These are phyloP conservation scores for Hypoxylon sp. DNA, from an alignment of 2,329 filamentous ascomycete species.

Conservation along the genomic window DNA sequence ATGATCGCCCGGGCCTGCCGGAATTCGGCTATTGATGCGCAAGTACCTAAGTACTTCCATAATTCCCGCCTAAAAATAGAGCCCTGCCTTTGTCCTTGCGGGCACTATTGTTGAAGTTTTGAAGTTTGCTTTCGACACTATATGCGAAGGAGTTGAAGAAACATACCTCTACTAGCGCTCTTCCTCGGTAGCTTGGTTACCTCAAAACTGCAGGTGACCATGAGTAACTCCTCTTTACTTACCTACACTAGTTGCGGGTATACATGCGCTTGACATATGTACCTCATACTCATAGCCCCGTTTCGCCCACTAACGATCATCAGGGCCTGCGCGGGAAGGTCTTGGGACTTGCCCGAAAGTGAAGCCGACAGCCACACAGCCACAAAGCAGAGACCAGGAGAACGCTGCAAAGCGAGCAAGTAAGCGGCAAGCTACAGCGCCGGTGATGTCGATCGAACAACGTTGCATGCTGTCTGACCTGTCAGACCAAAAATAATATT, in stretches of 20 bases:
- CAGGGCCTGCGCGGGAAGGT: slow-evolving; percentile 27
- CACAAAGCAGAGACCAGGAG: slow-evolving; percentile 20
- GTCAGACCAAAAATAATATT: slow-evolving; percentile 32
- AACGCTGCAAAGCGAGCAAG: slow-evolving; percentile 1
- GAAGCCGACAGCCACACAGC: slow-evolving; percentile 39
- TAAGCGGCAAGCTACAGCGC: slow-evolving; percentile 26
- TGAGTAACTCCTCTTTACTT: neutral
- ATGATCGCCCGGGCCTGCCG: slow-evolving; percentile 21
- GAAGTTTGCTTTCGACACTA: slow-evolving; percentile 6
- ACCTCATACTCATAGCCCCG: slow-evolving; percentile 17
- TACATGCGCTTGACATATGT: slow-evolving; percentile 14
- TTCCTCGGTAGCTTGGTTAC: slow-evolving; percentile 11
- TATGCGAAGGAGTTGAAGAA: neutral
- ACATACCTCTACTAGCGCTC: neutral
- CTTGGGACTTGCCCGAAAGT: slow-evolving; percentile 29
- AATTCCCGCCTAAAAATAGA: slow-evolving; percentile 38
- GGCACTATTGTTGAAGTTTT: neutral
- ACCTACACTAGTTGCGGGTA: slow-evolving; percentile 5
- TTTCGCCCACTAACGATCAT: slow-evolving; percentile 31
- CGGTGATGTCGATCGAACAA: slow-evolving; percentile 40
- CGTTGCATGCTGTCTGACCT: slow-evolving; percentile 41
- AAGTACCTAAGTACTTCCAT: slow-evolving; percentile 10
- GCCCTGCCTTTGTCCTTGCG: slow-evolving; percentile 9
- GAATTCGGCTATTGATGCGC: slow-evolving; percentile 19
- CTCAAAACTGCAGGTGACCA: slow-evolving; percentile 13